Conservation (phyloP, 163 green algal species). For the Dunaliella salina region DNA sequence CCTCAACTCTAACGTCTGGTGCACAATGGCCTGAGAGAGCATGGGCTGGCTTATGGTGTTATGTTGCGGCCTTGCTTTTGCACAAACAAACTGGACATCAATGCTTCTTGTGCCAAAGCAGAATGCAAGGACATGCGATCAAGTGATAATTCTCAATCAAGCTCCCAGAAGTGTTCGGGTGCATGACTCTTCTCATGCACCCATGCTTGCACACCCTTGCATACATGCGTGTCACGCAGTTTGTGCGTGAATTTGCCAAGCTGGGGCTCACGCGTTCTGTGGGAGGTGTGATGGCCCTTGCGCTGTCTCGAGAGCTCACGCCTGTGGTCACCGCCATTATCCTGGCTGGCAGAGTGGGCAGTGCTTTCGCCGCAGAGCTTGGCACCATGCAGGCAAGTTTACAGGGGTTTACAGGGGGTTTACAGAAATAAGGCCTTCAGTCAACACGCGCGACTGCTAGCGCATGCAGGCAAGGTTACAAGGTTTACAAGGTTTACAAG, state of each 20-base stretch:
- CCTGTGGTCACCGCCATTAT: constrained; percentile 98
- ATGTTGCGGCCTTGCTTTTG: no score
- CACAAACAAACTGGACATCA: no score
- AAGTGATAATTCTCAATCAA: background rate
- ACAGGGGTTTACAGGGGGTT: no score
- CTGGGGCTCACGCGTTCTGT: constrained; percentile 93
- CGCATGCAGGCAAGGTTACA: no score
- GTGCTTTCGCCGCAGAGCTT: constrained; percentile 94
- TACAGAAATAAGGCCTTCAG: no score
- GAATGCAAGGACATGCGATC: background rate
- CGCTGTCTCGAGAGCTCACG: constrained; percentile 90
- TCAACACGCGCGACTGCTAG: no score
- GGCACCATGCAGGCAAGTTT: constrained; percentile 92
- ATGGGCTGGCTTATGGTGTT: no score
- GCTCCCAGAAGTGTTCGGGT: background rate
- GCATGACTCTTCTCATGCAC: background rate
- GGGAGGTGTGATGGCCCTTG: constrained; percentile 91
- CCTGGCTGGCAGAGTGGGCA: constrained; percentile 88
- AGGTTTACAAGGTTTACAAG: no score
- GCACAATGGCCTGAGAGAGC: no score
- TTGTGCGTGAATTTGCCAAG: constrained; percentile 95
- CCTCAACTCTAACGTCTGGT: no score
- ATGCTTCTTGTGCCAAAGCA: background rate
- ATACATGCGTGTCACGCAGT: constrained; percentile 53
- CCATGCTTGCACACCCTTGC: background rate